Percentiles rank a stretch among this genome's conserved stretches.
phyloP scores from a whole-genome alignment of 1,284 basidiomycete genomes.

The Tilletia indica region DNA sequence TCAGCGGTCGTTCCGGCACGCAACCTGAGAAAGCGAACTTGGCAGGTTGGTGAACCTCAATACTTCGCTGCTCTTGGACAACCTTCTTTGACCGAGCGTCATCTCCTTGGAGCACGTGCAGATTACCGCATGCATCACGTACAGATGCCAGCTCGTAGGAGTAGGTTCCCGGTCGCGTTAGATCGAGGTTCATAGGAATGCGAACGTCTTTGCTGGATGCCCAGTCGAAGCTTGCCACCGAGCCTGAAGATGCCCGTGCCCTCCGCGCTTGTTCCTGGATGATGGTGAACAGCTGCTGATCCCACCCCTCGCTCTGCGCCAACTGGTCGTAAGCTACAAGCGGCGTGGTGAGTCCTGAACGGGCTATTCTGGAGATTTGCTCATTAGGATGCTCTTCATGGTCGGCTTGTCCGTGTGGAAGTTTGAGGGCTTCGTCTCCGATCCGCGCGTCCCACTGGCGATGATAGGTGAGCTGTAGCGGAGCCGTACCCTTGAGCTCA shows the following conservation, averaged over 20 bases:
- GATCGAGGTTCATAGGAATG: constrained; percentile 44
- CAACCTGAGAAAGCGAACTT: constrained; percentile 73
- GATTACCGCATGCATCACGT: constrained; percentile 51
- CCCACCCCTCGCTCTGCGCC: constrained; percentile 10
- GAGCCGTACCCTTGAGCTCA: constrained; percentile 43
- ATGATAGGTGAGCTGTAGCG: constrained; percentile 45
- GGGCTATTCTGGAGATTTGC: constrained; percentile 19
- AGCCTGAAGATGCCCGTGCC: not conserved
- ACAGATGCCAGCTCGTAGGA: constrained; percentile 40
- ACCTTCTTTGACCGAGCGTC: constrained; percentile 11
- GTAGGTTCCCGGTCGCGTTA: constrained; percentile 39
- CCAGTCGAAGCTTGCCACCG: constrained; percentile 34
- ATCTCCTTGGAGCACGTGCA: constrained; percentile 20
- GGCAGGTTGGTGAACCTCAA: constrained; percentile 75
- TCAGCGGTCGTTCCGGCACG: constrained; percentile 69
- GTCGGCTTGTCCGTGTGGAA: constrained; percentile 31
- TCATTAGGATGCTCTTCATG: constrained; percentile 27
- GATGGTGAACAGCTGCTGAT: constrained; percentile 2
- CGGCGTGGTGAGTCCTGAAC: constrained; percentile 5
- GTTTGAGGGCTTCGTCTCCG: constrained; percentile 19
- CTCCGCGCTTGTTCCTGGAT: constrained; percentile 1
- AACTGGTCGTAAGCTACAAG: constrained; percentile 22
- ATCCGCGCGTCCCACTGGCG: constrained; percentile 28
- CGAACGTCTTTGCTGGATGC: constrained; percentile 34
- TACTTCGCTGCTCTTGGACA: constrained; percentile 28